Evolutionary conservation across 1,139 yeast genomes (phyloP).

Genomic region (Trichomonascaceae sp.): DNA sequence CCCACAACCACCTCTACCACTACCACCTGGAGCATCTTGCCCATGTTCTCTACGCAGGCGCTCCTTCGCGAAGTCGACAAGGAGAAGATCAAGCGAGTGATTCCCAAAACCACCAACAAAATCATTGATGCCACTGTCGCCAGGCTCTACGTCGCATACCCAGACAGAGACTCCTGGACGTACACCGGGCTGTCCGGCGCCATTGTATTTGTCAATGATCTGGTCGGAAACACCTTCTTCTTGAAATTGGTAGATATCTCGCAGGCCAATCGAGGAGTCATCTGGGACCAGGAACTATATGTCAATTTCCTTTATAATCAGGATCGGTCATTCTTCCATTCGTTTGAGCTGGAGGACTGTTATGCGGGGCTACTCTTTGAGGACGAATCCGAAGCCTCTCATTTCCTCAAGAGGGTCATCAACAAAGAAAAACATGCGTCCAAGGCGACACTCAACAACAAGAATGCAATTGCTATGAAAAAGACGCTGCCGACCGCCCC

Average conservation of each 20-base stretch:
- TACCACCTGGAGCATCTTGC: too few relatives aligned
- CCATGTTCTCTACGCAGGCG: constrained; percentile 2
- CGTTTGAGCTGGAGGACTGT: constrained; percentile 88
- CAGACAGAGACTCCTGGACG: constrained; percentile 69
- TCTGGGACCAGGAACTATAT: constrained; percentile 95
- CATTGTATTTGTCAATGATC: constrained; percentile 72
- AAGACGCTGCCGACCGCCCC: constrained; percentile 24
- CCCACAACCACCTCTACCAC: too few relatives aligned
- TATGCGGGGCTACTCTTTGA: constrained; percentile 81
- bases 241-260: constrained; percentile 72
- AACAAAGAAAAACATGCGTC: constrained; percentile 71
- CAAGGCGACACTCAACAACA: constrained; percentile 71
- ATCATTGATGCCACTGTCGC: constrained; percentile 87
- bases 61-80: constrained; percentile 58
- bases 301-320: constrained; percentile 81
- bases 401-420: constrained; percentile 66
- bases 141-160: constrained; percentile 77
- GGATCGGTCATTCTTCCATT: constrained; percentile 87
- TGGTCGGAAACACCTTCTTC: constrained; percentile 89
- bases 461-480: constrained; percentile 73
- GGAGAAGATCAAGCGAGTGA: constrained; percentile 73
- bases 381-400: constrained; percentile 78
- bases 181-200: constrained; percentile 90
- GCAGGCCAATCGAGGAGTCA: constrained; percentile 64
- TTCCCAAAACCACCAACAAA: constrained; percentile 82